Evolutionary conservation across 2,329 filamentous ascomycete genomes (phyloP), one percentile per base, ranked within the genome.

Genomic region (Trichoderma asperellum): DNA sequence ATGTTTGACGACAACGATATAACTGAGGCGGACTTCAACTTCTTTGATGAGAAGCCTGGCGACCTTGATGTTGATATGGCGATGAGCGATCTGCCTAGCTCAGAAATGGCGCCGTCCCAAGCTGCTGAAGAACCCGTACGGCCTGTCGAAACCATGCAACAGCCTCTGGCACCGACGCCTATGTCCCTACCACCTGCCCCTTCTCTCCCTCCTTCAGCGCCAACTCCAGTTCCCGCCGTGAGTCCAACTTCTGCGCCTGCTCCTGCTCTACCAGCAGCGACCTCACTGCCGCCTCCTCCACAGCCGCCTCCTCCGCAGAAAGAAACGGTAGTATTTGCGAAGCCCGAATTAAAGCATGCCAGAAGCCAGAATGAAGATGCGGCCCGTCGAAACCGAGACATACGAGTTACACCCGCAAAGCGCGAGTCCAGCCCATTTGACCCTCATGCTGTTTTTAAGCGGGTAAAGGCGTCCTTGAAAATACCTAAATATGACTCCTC

Each of bases 11-110:
- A 89, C n/a, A 86, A 88, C 71, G 87, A 89, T 72, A 85, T 95
- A n/a, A 94, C 91, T 1, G 92, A 96, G 73, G 92, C 89, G 6
- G 92, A 96, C 75, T 95, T 95, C 77, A 92, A 87, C 76, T 95
- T 94, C 78, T 95, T 95, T 73, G 92, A 95, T 74, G 89, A 91
- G 71, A 80, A 85, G 32, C 83, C 85, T 3, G 82, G 77, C 2
- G 79, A 78, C 12, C 77, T 79, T 29, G 81, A 81, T 53, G 69
- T 84, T 52, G 79, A 81, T 27, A 73, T 77, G 24, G 64, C 76
- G 1, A 76, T 80, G 73, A 71, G 68, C 16, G 76, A 76, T 63
- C 37, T 75, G 14, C 68, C 71, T 59, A 14, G 68, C 52, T 53
- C 68, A 64, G 60, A 73, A 59, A 70, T 67, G 53, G 68, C 71